Evolutionary conservation across 163 green algal genomes (phyloP), one percentile per base, ranked within the genome.

Genomic region (Scenedesmus sp.): DNA sequence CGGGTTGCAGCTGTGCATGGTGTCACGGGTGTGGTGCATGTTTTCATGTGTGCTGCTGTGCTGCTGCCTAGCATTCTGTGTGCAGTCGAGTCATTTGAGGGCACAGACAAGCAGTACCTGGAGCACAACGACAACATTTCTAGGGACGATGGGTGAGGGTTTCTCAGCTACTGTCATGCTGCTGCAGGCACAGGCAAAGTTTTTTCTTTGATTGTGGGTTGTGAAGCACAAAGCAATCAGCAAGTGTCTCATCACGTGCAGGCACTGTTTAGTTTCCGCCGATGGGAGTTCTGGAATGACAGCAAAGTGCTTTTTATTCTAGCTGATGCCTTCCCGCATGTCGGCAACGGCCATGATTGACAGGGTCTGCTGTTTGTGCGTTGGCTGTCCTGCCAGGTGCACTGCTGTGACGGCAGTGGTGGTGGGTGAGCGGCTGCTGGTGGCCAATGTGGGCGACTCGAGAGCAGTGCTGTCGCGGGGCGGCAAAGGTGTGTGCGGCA

Each of bases 381-480:
- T 4, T 40, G 42, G 22, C 16, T 42, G 42, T 30, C 22, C 37
- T 93, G 91, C 30, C 65, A 93, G 86, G 70, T 99, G 95, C 92
- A 99, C 98, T 44, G 98, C 97, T 3, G 97, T 99, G 3, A 98
- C 96, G 6, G 97, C 96, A 0, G 93, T 99, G 26, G 90, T 99
- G 61, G 59, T 98, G 46, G 96, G 94, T 10, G 91, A 97, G 35
- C 91, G 91, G 40, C 94, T 99, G 73, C 91, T 98, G 37, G 94
- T 99, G 33, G 98, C 97, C 30, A 98, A 99, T 81, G 97, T 99
- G 24, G 98, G 98, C 6, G 98, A 99, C 93, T 98, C 96, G 13
- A 91, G 98, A 13, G 97, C 96, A 33, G 97, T 99, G 40, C 94
- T 99, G 70, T 96, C 93, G 56, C 88, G 95, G 5, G 89, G 88